These are phyloP conservation scores for Ambrosiella beaveri DNA, from an alignment of 2,329 filamentous ascomycete species.

Conservation along the genomic window DNA sequence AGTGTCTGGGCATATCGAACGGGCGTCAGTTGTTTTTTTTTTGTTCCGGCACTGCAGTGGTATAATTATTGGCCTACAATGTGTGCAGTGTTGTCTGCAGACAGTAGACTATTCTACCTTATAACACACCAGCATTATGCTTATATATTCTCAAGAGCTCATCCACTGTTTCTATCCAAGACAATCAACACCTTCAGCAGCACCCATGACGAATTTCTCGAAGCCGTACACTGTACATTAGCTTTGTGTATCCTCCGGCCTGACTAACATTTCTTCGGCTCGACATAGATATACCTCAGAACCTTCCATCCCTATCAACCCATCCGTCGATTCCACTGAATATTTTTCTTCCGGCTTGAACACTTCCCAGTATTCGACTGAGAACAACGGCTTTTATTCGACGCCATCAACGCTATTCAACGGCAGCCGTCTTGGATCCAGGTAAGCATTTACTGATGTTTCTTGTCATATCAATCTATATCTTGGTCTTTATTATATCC, in stretches of 20 bases:
- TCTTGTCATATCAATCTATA: background rate
- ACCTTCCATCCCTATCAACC: slow-evolving; percentile 35
- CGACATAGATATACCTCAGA: slow-evolving; percentile 36
- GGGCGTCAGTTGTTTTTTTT: too few species aligned
- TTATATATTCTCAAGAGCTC: too few species aligned
- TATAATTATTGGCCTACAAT: too few species aligned
- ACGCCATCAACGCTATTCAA: slow-evolving; percentile 27
- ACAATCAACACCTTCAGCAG: too few species aligned
- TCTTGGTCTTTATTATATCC: background rate
- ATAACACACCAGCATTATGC: too few species aligned
- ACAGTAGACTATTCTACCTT: too few species aligned
- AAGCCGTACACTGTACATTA: too few species aligned
- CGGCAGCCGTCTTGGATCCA: slow-evolving; percentile 29
- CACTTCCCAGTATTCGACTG: slow-evolving; percentile 31
- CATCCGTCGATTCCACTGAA: slow-evolving; percentile 25
- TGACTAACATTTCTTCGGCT: background rate
- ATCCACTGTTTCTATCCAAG: too few species aligned
- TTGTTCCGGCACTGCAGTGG: too few species aligned
- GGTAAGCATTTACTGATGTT: slow-evolving; percentile 24
- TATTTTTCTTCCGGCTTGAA: slow-evolving; percentile 34
- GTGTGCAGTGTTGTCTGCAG: too few species aligned
- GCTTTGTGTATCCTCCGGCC: background rate
- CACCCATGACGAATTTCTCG: too few species aligned
- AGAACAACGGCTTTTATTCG: slow-evolving; percentile 32
- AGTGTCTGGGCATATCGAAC: too few species aligned